Base-by-base conservation (phyloP, 2,329 filamentous ascomycete species). In the Fusarium armeniacum region DNA sequence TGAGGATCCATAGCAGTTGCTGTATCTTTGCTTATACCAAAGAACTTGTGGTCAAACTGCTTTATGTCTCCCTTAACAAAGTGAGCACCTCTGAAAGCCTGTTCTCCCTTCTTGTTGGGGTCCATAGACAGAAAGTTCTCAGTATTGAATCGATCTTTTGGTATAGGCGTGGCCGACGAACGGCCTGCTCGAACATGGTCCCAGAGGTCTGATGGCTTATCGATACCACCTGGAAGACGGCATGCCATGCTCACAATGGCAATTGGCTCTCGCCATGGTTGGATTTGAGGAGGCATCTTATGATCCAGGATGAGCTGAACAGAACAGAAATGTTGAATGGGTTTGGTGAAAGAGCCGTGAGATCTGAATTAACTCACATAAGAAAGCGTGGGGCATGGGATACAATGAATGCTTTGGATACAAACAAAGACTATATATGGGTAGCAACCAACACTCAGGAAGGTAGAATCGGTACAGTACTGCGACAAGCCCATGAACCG, bases 11-110 rank as follows among this genome's bases (percentile, higher is more conserved):
- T 73, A 12, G 71, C 71, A 20, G 71, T 73, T 15, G 71, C 71
- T 0, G 71, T 73, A 11, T 73, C 69, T 58, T 73, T 73, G 53
- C 69, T 73, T 22, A 73, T 73, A 6, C 71, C 71, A 51, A 73
- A 73, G 62, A 73, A 73, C 59, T 73, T 73, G 60, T 73, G 69
- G 49, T 73, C 71, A 38, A 73, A 73, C 60, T 73, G 71, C 49
- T 72, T 73, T 18, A 73, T 65, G 32, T 73, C 71, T 18, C 71
- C 47, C 43, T 72, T 72, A 20, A 73, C 68, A 22, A 73, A 73
- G 43, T 73, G 71, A 10, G 71, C 71, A 13, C 71, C 71, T 43
- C 69, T 62, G 38, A 73, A 72, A 11, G 71, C 71, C 9, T 73
- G 69, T 9, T 58, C 69, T 33, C 71, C 69, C 30, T 69, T 71